phyloP scores from a whole-genome alignment of 345 rosid genomes.

The Litchi chinensis region DNA sequence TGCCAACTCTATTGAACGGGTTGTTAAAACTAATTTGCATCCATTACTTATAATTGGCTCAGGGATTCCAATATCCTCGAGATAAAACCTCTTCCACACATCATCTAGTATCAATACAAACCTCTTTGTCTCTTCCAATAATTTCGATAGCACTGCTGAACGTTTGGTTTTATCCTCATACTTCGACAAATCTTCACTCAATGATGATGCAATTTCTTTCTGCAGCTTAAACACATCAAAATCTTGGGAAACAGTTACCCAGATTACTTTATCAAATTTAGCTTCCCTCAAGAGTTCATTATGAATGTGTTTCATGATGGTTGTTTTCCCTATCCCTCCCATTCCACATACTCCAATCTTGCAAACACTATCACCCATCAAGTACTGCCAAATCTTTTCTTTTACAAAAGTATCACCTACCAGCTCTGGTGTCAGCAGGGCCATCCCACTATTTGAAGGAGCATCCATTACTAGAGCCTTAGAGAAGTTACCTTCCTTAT shows the following conservation, averaged over 20 bases:
- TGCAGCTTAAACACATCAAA: constrained; percentile 7
- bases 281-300: background rate
- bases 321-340: background rate
- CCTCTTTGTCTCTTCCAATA: constrained; percentile 4
- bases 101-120: constrained; percentile 5
- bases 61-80: background rate
- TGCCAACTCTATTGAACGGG: background rate
- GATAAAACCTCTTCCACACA: background rate
- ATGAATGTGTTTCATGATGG: background rate
- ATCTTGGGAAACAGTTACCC: background rate
- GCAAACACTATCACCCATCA: background rate
- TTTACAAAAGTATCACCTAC: background rate
- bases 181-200: background rate
- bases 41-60: background rate
- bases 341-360: background rate
- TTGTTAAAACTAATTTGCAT: background rate
- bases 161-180: background rate
- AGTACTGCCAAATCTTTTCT: background rate
- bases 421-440: background rate
- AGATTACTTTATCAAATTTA: background rate
- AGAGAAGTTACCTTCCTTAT: background rate
- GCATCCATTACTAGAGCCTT: background rate
- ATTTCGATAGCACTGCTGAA: background rate
- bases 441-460: background rate
- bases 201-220: background rate